Evolutionary conservation across 257 asterid species (phyloP).

Genomic region (Solanum habrochaites): DNA sequence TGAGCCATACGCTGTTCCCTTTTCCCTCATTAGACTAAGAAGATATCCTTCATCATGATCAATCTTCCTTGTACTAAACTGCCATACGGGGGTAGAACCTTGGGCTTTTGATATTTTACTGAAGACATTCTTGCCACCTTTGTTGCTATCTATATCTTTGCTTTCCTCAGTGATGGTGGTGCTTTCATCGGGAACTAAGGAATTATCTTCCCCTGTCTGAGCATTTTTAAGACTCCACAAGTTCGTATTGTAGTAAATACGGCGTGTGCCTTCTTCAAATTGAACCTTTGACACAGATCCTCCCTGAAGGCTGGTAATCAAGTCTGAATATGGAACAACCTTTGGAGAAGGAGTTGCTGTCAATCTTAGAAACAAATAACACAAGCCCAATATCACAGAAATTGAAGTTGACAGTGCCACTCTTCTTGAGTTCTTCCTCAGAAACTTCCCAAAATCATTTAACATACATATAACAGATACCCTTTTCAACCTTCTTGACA

Average conservation of each 20-base stretch:
- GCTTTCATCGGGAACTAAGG: neutral
- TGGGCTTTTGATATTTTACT: conserved; percentile 23
- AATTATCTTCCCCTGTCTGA: conserved; percentile 6
- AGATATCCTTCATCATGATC: conserved; percentile 87
- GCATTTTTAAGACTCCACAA: conserved; percentile 6
- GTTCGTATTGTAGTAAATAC: conserved; percentile 55
- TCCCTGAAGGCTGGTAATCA: conserved; percentile 54
- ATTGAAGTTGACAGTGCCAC: conserved; percentile 49
- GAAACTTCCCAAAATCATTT: conserved; percentile 38
- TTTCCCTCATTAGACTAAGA: conserved; percentile 83
- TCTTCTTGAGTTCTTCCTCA: conserved; percentile 48
- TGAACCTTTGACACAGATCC: conserved; percentile 63
- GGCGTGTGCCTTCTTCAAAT: conserved; percentile 89
- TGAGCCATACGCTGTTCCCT: conserved; percentile 59
- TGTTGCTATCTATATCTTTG: conserved; percentile 4
- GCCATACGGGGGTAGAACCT: conserved; percentile 46
- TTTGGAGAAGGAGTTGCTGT: conserved; percentile 65
- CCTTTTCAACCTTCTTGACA: conserved; percentile 42
- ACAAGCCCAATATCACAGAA: conserved; percentile 59
- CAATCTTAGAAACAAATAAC: conserved; percentile 61
- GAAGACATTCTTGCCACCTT: conserved; percentile 7
- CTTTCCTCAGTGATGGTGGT: conserved; percentile 9
- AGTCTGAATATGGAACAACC: conserved; percentile 68
- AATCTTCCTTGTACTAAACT: conserved; percentile 74
- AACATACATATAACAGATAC: conserved; percentile 34